Evolutionary conservation across 495 filamentous ascomycete genomes (phyloP).

Genomic region (Rostrohypoxylon terebratum): DNA sequence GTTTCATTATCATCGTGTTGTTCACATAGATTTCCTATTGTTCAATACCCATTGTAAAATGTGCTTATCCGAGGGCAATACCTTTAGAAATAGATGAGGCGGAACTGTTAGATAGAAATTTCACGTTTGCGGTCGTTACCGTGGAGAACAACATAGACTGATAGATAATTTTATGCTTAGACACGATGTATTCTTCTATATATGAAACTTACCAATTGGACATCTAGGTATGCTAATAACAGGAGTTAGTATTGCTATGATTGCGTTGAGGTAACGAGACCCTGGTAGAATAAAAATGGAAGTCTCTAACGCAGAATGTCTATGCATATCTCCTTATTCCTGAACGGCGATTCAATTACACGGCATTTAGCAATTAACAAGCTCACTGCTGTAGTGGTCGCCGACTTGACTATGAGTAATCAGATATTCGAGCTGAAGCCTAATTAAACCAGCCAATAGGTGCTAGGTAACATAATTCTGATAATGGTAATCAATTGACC

Average conservation of each 20-base stretch:
- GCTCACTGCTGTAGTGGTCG: neutral
- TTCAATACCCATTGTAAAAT: conserved; percentile 27
- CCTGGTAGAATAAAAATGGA: no score
- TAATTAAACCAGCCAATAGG: neutral
- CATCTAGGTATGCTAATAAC: neutral
- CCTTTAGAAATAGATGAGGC: neutral
- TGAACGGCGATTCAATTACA: neutral
- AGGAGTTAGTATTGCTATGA: neutral
- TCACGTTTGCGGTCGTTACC: neutral
- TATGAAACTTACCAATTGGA: no score
- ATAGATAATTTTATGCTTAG: neutral
- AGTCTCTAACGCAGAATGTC: no score
- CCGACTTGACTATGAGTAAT: conserved; percentile 19
- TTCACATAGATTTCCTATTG: conserved; percentile 25
- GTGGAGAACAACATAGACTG: conserved; percentile 16
- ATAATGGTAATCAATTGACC: neutral
- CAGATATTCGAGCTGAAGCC: neutral
- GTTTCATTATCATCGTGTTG: conserved; percentile 19
- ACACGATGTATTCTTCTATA: neutral
- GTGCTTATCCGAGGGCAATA: neutral
- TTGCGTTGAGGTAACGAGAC: no score
- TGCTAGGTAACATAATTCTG: neutral
- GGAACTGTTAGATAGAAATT: conserved; percentile 1
- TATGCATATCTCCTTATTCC: no score
- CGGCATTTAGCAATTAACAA: conserved; percentile 11